Conservation (phyloP, 805 yeast species). For the Kodamaea leandrae region DNA sequence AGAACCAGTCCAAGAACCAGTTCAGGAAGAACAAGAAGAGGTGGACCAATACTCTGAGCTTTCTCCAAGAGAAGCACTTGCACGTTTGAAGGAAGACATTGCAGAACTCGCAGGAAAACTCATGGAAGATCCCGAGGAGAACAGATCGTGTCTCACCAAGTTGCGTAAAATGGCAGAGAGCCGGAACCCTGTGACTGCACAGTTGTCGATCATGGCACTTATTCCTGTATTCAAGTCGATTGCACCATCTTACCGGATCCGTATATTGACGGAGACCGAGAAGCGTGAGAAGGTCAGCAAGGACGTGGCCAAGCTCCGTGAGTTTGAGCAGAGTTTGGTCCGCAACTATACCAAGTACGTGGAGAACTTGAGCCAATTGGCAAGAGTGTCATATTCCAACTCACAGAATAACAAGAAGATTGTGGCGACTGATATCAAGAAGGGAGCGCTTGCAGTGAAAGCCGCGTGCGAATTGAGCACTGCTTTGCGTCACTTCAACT, state of each 20-base stretch:
- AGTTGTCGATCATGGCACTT: conserved; percentile 72
- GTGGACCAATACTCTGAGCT: conserved; percentile 47
- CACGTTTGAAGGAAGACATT: conserved; percentile 73
- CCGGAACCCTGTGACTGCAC: conserved; percentile 60
- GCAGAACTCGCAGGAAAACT: conserved; percentile 76
- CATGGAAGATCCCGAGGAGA: conserved; percentile 87
- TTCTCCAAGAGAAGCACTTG: conserved; percentile 51
- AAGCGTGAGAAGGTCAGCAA: conserved; percentile 76
- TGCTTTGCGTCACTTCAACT: conserved; percentile 76
- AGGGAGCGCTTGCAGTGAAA: conserved; percentile 60
- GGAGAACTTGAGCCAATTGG: conserved; percentile 47
- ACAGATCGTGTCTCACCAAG: conserved; percentile 61
- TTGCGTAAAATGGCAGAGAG: conserved; percentile 69
- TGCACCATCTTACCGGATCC: conserved; percentile 83
- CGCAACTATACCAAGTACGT: conserved; percentile 67
- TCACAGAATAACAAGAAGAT: conserved; percentile 34
- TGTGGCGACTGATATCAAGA: conserved; percentile 32
- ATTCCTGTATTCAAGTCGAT: conserved; percentile 82
- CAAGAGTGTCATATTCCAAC: conserved; percentile 37
- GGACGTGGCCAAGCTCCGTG: conserved; percentile 75
- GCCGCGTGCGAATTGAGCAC: conserved; percentile 75
- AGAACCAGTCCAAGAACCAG: conserved; percentile 20
- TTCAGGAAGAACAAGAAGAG: conserved; percentile 28
- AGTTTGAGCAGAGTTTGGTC: conserved; percentile 77
- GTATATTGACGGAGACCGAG: conserved; percentile 80